phyloP scores from a whole-genome alignment of 208 protist genomes.

The Crithidia sp. region DNA sequence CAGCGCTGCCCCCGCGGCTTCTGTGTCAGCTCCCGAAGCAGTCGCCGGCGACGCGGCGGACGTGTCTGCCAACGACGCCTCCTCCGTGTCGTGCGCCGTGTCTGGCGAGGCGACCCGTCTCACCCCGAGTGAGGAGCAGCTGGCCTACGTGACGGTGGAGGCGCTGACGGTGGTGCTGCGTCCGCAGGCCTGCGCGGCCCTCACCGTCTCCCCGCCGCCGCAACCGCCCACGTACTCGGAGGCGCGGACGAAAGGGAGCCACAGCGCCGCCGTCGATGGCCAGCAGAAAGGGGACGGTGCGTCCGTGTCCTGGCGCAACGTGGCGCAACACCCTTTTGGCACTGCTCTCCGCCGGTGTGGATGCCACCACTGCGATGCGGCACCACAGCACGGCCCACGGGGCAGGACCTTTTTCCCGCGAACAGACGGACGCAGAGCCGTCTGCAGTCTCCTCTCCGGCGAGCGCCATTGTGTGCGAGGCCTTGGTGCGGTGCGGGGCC shows the following conservation, averaged over 20 bases:
- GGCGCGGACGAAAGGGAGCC: not conserved
- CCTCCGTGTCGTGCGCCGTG: not conserved
- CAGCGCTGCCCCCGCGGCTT: not conserved
- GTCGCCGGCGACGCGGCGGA: not conserved
- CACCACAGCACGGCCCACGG: not conserved
- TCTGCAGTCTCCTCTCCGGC: not conserved
- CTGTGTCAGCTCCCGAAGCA: not conserved
- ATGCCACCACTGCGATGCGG: not conserved
- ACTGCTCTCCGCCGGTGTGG: constrained; percentile 7
- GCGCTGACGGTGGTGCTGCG: constrained; percentile 23
- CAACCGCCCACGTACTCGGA: too few relatives aligned
- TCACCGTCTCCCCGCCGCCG: not conserved
- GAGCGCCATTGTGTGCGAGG: constrained; percentile 18
- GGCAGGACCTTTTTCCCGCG: not conserved
- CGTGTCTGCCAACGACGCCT: not conserved
- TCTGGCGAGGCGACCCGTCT: not conserved
- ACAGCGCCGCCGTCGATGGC: not conserved
- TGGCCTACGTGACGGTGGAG: constrained; percentile 25
- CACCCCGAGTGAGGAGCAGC: constrained; percentile 10
- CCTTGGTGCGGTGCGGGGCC: constrained; percentile 21
- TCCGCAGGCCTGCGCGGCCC: not conserved
- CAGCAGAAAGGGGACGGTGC: not conserved
- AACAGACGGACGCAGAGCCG: not conserved
- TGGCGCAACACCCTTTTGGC: constrained; percentile 32
- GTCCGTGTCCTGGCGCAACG: not conserved